phyloP scores from a whole-genome alignment of 106 monocot genomes.

The Apostasia shenzhenica region DNA sequence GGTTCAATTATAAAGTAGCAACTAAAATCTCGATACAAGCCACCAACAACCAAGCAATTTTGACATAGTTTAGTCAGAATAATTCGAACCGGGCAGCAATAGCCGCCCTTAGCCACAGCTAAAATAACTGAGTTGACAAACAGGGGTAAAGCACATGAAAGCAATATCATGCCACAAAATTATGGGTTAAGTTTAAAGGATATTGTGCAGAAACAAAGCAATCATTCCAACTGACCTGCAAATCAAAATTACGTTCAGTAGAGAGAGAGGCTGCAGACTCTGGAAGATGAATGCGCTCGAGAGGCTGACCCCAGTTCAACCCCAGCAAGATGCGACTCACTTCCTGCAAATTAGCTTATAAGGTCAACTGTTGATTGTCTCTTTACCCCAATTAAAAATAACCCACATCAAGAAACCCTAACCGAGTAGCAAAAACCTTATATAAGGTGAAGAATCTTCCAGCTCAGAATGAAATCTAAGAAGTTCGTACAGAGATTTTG shows the following conservation, averaged over 20 bases:
- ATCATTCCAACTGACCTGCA: conserved; percentile 45
- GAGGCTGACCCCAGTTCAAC: conserved; percentile 63
- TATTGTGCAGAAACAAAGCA: not conserved
- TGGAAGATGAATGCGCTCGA: conserved; percentile 35
- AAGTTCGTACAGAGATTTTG: not conserved
- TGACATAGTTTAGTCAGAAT: no score
- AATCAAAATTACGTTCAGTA: conserved; percentile 58
- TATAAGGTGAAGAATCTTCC: not conserved
- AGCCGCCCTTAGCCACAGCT: not conserved
- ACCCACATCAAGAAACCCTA: not conserved
- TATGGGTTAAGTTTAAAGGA: not conserved
- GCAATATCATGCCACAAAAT: not conserved
- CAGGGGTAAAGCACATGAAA: not conserved
- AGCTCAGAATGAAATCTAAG: not conserved
- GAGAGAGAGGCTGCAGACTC: conserved; percentile 30
- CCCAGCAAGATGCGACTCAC: conserved; percentile 77
- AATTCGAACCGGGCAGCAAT: no score
- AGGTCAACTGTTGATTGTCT: not conserved
- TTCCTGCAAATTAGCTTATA: conserved; percentile 39
- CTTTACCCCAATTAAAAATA: no score
- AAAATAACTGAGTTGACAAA: not conserved
- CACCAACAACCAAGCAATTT: no score
- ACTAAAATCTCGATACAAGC: no score
- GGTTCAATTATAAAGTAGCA: no score
- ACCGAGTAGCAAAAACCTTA: not conserved